These are phyloP conservation scores for Sugiyamaella sp. DNA, from an alignment of 1,139 yeast species.

Conservation along the genomic window DNA sequence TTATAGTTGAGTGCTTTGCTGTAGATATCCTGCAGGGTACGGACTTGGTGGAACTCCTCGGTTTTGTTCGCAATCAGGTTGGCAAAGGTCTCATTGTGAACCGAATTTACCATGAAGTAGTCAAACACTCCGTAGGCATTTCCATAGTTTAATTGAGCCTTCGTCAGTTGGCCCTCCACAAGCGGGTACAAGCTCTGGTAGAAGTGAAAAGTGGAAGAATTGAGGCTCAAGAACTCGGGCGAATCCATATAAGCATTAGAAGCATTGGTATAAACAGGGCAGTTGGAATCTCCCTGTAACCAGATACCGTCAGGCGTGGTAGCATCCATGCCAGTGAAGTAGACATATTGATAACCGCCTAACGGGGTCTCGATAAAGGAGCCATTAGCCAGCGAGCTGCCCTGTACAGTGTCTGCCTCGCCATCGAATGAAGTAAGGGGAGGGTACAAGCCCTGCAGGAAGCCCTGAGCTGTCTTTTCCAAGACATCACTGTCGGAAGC, in stretches of 20 bases:
- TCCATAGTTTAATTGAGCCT: constrained; percentile 42
- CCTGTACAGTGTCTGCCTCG: constrained; percentile 31
- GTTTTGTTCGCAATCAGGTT: constrained; percentile 18
- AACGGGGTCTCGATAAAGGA: constrained; percentile 43
- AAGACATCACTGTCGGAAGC: constrained; percentile 44
- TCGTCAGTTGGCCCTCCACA: constrained; percentile 32
- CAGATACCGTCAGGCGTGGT: constrained; percentile 46
- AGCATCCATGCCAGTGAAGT: constrained; percentile 42
- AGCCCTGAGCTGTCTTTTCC: constrained; percentile 46
- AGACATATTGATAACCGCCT: constrained; percentile 50
- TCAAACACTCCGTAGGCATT: constrained; percentile 48
- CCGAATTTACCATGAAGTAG: constrained; percentile 44
- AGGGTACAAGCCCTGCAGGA: constrained; percentile 51
- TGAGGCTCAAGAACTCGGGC: constrained; percentile 39
- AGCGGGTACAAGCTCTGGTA: constrained; percentile 41
- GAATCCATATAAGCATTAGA: constrained; percentile 38
- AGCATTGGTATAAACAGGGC: constrained; percentile 44
- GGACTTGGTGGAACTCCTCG: constrained; percentile 39
- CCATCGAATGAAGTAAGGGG: constrained; percentile 40
- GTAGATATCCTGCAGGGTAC: constrained; percentile 45
- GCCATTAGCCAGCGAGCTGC: constrained; percentile 46
- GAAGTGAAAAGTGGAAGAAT: constrained; percentile 44
- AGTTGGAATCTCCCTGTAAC: constrained; percentile 47
- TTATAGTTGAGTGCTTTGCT: constrained; percentile 46
- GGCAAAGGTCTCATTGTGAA: constrained; percentile 47